Base-by-base conservation (phyloP, 257 asterid genomes). In the Agastache rugosa region DNA sequence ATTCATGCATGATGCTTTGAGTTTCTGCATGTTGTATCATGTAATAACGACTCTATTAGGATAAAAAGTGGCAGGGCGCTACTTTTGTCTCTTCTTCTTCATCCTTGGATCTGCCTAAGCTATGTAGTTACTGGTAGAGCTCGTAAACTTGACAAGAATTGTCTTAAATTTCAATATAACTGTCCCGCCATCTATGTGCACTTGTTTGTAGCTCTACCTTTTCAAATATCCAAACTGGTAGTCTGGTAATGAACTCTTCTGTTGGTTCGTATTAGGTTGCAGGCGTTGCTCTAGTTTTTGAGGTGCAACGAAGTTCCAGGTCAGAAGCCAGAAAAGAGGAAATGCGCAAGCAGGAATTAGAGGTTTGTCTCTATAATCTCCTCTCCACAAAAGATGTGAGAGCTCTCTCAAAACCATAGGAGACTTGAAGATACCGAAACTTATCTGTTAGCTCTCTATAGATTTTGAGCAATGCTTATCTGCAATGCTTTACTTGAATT, bases 281-380 rank as follows among this genome's bases (percentile, higher is more conserved):
- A 3, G 96, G 93, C 63, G 85, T 4, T 65, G 93, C 88, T 66
- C 86, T 92, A 48, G 79, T 87, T 56, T 86, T 87, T 70, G 97
- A 92, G 86, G 93, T 88, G 81, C 96, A 92, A 88, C 85, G 96
- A 78, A 89, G 79, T 78, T 77, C 97, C 71, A 84, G 86, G 82
- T 80, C 97, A 69, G 97, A 92, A 87, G 96, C 97, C 80, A 84
- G 89, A 83, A 92, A 92, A 84, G 97, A 92, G 89, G 96, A 79
- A 70, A 55, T 71, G 23, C 93, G 91, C 22, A 84, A 63, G 78
- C 88, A 80, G 55, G 96, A 90, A 75, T 22, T 92, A 50, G 88
- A 90, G 97, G 97, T 90, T 60, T 72, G 27, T 74, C 41, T 55
- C 25, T 45, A 60, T 71, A 54, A 47, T 67, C 27, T 41, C 51